Evolutionary conservation across 2,329 filamentous ascomycete genomes (phyloP).

Genomic region (Nigrospora sphaerica): DNA sequence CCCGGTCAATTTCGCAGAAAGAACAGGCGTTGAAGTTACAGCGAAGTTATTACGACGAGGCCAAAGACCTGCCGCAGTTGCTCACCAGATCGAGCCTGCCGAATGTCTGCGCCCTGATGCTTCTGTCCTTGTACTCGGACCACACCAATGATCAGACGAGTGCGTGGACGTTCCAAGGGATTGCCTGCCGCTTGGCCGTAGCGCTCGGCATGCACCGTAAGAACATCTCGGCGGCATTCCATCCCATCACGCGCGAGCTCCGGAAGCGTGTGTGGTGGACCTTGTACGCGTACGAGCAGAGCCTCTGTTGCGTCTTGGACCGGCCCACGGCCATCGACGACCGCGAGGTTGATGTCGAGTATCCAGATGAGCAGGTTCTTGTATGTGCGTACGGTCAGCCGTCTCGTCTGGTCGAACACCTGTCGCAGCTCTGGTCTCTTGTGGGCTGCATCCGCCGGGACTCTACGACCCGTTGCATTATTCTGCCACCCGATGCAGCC

Average conservation of each 20-base stretch:
- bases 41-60: slow-evolving; percentile 23
- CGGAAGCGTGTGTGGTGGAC: no score
- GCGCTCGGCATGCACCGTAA: slow-evolving; percentile 36
- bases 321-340: slow-evolving; percentile 22
- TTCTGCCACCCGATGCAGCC: slow-evolving; percentile 6
- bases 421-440: slow-evolving; percentile 13
- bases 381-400: slow-evolving; percentile 6
- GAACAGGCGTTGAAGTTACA: slow-evolving; percentile 21
- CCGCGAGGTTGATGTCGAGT: slow-evolving; percentile 18
- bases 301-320: slow-evolving; percentile 22
- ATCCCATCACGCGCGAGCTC: slow-evolving; percentile 16
- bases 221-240: slow-evolving; percentile 26
- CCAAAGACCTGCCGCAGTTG: slow-evolving; percentile 25
- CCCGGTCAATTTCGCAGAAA: slow-evolving; percentile 26
- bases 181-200: slow-evolving; percentile 32
- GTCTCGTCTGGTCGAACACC: slow-evolving; percentile 11
- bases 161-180: slow-evolving; percentile 31
- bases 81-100: slow-evolving; percentile 27
- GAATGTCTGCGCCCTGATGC: slow-evolving; percentile 33
- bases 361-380: slow-evolving; percentile 14
- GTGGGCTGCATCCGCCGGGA: slow-evolving; percentile 17
- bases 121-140: slow-evolving; percentile 32
- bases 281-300: slow-evolving; percentile 22
- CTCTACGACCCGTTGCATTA: slow-evolving; percentile 12
- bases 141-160: slow-evolving; percentile 32